Conservation (phyloP, 768 basidiomycete species). For the Lepiota brunneoincarnata region DNA sequence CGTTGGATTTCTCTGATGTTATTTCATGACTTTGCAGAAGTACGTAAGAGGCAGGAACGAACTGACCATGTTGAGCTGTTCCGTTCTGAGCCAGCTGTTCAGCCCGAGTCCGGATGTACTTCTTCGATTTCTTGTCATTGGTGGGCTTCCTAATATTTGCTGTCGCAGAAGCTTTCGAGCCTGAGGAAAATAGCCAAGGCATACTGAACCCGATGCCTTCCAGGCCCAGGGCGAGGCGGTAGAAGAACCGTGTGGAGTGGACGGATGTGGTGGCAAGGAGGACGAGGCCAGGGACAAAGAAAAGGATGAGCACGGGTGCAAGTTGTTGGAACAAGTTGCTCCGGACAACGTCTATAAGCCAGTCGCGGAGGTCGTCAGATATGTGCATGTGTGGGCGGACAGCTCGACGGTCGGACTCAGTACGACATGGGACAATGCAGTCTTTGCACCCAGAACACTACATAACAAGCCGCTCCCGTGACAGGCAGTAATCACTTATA, state of each 20-base stretch:
- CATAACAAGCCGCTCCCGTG: background rate
- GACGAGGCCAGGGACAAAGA: conserved; percentile 51
- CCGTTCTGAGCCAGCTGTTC: conserved; percentile 54
- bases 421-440: background rate
- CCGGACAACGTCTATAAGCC: conserved; percentile 39
- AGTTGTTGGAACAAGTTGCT: conserved; percentile 49
- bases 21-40: background rate
- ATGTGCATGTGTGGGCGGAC: conserved; percentile 39
- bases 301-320: conserved; percentile 52
- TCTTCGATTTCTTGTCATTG: conserved; percentile 44
- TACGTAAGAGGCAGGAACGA: conserved; percentile 9
- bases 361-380: conserved; percentile 36
- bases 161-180: conserved; percentile 27
- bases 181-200: conserved; percentile 54
- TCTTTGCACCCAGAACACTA: background rate
- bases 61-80: conserved; percentile 21
- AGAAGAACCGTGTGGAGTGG: conserved; percentile 22
- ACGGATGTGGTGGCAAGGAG: conserved; percentile 36
- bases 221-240: conserved; percentile 49
- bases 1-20: conserved; percentile 19
- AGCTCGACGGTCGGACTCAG: background rate
- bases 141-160: conserved; percentile 16
- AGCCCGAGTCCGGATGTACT: conserved; percentile 46
- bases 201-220: conserved; percentile 52
- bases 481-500: background rate